phyloP scores from a whole-genome alignment of 345 rosid genomes.

The Citrus trifoliata region DNA sequence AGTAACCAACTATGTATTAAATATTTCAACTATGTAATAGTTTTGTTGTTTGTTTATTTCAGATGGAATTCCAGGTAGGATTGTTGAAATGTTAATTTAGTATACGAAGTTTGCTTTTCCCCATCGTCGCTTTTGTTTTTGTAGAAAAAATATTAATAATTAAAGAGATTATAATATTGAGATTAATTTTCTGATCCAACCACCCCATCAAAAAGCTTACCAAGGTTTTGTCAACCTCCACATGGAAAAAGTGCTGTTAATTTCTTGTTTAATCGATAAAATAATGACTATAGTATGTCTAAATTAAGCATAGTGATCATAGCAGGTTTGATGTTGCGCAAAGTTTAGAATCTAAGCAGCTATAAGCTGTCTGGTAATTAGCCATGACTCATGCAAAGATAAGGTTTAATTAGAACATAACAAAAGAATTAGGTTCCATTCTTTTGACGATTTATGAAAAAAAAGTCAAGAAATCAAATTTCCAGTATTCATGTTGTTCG shows the following conservation, averaged over 20 bases:
- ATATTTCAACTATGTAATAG: not conserved
- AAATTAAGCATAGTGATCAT: not conserved
- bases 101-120: conserved; percentile 7
- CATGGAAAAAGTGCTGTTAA: conserved; percentile 47
- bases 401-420: not conserved
- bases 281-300: not conserved
- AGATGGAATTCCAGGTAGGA: conserved; percentile 63
- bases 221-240: conserved; percentile 53
- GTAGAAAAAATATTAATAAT: too few species aligned
- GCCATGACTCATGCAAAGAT: not conserved
- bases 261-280: conserved; percentile 16
- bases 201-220: conserved; percentile 36
- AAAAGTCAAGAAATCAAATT: too few species aligned
- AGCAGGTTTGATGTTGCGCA: not conserved
- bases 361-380: not conserved
- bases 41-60: conserved; percentile 1
- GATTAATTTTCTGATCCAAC: conserved; percentile 43
- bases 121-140: conserved; percentile 24
- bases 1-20: not conserved
- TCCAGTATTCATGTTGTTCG: too few species aligned
- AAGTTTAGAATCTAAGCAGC: not conserved
- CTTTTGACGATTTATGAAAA: too few species aligned
- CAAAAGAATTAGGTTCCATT: not conserved
- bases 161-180: conserved; percentile 11
- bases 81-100: conserved; percentile 1